Percentiles rank a stretch among this genome's conserved stretches.
Evolutionary conservation across 108 stramenopile genomes (phyloP).

Genomic region (Epithemia pelagica): DNA sequence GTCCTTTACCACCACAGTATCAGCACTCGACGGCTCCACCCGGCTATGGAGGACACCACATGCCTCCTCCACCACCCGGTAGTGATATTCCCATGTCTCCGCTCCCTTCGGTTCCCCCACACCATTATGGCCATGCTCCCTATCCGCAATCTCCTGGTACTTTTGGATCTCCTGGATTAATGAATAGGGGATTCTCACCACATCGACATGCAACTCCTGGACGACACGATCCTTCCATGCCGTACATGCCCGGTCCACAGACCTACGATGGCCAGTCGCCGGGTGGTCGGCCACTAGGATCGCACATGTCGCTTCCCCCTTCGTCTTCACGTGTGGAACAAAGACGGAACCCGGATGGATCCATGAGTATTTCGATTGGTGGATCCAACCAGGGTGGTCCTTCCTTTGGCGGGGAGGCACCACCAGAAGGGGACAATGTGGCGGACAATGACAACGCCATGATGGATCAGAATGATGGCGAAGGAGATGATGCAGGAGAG

Average conservation of each 20-base stretch:
- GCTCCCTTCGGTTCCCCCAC: conserved; percentile 32
- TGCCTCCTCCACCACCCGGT: conserved; percentile 7
- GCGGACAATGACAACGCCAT: not conserved
- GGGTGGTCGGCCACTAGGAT: not conserved
- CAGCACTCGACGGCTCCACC: conserved; percentile 16
- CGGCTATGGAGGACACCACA: conserved; percentile 10
- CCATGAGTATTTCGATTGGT: conserved; percentile 46
- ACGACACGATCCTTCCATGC: conserved; percentile 10
- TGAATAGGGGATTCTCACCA: conserved; percentile 15
- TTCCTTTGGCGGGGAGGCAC: conserved; percentile 2
- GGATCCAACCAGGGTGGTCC: not conserved
- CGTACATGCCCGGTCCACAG: conserved; percentile 32
- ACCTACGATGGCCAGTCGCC: conserved; percentile 23
- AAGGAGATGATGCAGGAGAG: not conserved
- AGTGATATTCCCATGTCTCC: conserved; percentile 55
- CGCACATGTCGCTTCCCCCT: conserved; percentile 4
- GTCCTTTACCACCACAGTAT: conserved; percentile 21
- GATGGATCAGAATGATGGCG: conserved; percentile 3
- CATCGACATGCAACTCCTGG: conserved; percentile 23
- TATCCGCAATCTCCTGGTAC: conserved; percentile 31
- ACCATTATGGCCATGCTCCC: conserved; percentile 13
- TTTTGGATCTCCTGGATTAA: conserved; percentile 37
- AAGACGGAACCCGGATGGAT: conserved; percentile 50
- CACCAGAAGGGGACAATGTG: not conserved
- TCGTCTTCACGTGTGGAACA: conserved; percentile 32